Base-by-base conservation (phyloP, 352 stramenopile genomes). In the Elongisporangium prolatum region DNA sequence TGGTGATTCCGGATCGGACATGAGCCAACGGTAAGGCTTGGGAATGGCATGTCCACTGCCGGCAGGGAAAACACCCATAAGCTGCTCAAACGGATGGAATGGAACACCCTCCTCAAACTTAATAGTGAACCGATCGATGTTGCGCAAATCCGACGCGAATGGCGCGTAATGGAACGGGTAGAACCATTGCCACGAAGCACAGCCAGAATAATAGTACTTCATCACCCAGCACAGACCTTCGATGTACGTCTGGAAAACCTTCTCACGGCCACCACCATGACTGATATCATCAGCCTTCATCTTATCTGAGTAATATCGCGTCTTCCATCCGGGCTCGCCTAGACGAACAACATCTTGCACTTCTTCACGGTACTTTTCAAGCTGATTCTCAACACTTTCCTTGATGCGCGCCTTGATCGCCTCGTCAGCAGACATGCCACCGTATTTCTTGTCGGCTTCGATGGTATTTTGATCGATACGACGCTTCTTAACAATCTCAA, bases 111-210 rank as follows among this genome's bases (percentile, higher is more conserved):
- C 67, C 22, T 97, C 81, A 68, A 99, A 99, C 47, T 86, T 78
- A 58, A 99, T 97, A 56, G 84, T 79, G 22, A 90, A 91, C 3
- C 81, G 73, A 56, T 93, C 84, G 34, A 98, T 89, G 59, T 96
- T 93, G 44, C 76, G 89, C 64, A 98, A 72, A 66, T 98, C 95
- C 0, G 85, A 97, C 21, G 95, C 86, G 48, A 98, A 95, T 3
- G 95, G 95, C 0, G 96, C 96, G 77, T 99, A 99, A 72, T 99
- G 97, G 74, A 99, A 99, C 2, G 97, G 98, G 72, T 98, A 99
- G 70, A 99, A 99, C 98, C 98, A 99, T 48, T 96, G 88, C 98
- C 98, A 99, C 57, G 91, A 98, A 50, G 97, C 96, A 71, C 98
- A 99, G 1, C 97, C 98, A 54, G 88, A 90, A 74, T 99, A 99